Percentiles rank a stretch among this genome's conserved stretches.
Evolutionary conservation across 148 eudicot species (phyloP).

Genomic region (Heliosperma pusillum): DNA sequence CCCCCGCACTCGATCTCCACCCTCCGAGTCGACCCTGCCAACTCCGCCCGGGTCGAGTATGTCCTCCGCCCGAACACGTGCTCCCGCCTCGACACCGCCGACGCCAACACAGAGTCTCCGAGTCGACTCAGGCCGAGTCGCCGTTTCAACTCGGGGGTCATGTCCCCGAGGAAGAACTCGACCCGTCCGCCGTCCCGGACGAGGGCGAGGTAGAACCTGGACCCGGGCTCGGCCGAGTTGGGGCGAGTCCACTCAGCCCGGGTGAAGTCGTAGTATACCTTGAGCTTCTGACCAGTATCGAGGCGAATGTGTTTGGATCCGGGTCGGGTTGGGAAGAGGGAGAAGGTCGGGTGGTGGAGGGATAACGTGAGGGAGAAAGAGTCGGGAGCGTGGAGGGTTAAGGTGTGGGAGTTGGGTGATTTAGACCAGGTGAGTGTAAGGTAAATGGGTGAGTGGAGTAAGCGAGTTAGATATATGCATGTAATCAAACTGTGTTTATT

Average conservation of each 20-base stretch:
- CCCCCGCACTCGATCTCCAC: constrained; percentile 55
- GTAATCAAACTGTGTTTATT: constrained; percentile 45
- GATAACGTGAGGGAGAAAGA: constrained; percentile 48
- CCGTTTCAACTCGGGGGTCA: constrained; percentile 33
- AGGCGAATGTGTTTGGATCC: constrained; percentile 41
- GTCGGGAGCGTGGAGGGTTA: constrained; percentile 43
- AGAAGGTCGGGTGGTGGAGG: constrained; percentile 37
- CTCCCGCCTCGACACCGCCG: constrained; percentile 43
- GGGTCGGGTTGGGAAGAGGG: constrained; percentile 41
- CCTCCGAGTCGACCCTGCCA: constrained; percentile 39
- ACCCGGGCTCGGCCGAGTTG: constrained; percentile 56
- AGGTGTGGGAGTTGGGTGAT: constrained; percentile 41
- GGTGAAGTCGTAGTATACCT: constrained; percentile 55
- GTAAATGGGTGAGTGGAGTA: constrained; percentile 35
- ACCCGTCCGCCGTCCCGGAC: constrained; percentile 26
- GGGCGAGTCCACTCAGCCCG: constrained; percentile 34
- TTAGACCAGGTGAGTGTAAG: constrained; percentile 66
- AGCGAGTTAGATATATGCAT: constrained; percentile 47
- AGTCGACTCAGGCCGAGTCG: constrained; percentile 19
- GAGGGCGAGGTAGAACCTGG: constrained; percentile 44
- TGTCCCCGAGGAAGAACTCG: constrained; percentile 49
- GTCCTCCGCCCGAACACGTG: constrained; percentile 50
- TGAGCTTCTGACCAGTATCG: constrained; percentile 27
- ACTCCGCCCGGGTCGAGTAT: constrained; percentile 35
- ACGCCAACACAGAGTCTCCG: constrained; percentile 13